phyloP scores from a whole-genome alignment of 2,329 filamentous ascomycete genomes.

The Ambrosiella beaveri region DNA sequence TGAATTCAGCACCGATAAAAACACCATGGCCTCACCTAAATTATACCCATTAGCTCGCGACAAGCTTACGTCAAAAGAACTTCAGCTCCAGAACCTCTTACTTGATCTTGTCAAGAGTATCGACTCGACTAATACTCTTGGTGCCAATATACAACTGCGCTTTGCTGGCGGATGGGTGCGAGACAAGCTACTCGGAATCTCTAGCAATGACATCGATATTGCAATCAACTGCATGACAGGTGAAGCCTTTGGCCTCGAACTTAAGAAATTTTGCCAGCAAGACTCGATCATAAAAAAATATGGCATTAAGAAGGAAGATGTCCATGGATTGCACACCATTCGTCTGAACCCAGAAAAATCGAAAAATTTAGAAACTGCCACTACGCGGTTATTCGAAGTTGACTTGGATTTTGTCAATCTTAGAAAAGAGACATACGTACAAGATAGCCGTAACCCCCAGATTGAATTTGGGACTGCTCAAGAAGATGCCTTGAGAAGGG shows the following conservation, averaged over 20 bases:
- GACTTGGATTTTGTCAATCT: conserved; percentile 93
- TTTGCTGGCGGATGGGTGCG: conserved; percentile 82
- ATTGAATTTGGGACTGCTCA: conserved; percentile 87
- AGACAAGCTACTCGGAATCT: conserved; percentile 58
- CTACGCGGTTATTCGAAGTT: conserved; percentile 65
- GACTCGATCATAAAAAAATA: conserved; percentile 46
- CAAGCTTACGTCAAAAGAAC: conserved; percentile 51
- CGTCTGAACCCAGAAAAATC: conserved; percentile 88
- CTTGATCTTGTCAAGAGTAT: conserved; percentile 59
- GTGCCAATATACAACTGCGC: conserved; percentile 42
- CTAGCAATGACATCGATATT: conserved; percentile 68
- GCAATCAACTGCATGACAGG: conserved; percentile 78
- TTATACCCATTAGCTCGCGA: conserved; percentile 18
- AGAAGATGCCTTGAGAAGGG: conserved; percentile 75
- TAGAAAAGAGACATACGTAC: conserved; percentile 74
- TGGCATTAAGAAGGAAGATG: conserved; percentile 35
- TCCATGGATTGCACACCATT: conserved; percentile 72
- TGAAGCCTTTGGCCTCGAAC: conserved; percentile 50
- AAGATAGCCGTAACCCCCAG: conserved; percentile 76
- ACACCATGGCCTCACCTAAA: background rate
- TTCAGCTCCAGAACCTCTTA: conserved; percentile 55
- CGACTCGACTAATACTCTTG: background rate
- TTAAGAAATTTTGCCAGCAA: conserved; percentile 50
- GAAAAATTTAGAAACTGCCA: conserved; percentile 87
- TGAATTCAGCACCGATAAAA: conserved; percentile 1